Evolutionary conservation across 495 filamentous ascomycete genomes (phyloP), one percentile per base, ranked within the genome.

Genomic region (Aspergillus kassunensis): DNA sequence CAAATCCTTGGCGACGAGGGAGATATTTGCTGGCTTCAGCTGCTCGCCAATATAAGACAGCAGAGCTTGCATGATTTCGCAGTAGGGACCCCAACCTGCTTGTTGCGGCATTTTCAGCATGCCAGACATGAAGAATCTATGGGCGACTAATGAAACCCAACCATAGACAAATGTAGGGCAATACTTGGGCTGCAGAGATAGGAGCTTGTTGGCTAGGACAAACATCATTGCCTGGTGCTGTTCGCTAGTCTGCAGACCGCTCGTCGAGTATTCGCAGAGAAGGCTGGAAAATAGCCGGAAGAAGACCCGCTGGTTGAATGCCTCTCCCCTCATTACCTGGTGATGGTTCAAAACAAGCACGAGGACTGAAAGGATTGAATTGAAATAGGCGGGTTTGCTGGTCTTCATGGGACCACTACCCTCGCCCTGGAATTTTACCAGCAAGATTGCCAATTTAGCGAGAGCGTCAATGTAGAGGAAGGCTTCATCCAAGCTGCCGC

Each of bases 261-360:
- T 69, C 42, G 73, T 51, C 4, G 71, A 71, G 55, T 85, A 81
- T 54, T 91, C 83, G 62, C 84, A 89, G 4, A 97, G 73, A 30
- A 97, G 78, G 58, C 82, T 86, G 1, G 91, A 90, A 64, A 96
- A 91, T 45, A 97, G 78, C 20, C 93, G 82, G 81, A 89, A 91
- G 75, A 96, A 97, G 48, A 93, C 88, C 41, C 87, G 86, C 59
- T 90, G 86, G 60, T 86, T 91, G 76, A 95, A 95, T 19, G 72
- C 76, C 34, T 96, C 90, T 5, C 84, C 88, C 39, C 86, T 81
- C 67, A 82, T 90, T 34, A 88, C 76, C 55, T 95, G 86, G 57
- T 97, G 90, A 52, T 90, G 81, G 65, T 88, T 93, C 44, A 96
- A 75, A 11, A 97, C 81, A 44, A 97, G 66, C 6, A 92, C 79